These are phyloP conservation scores for Neurospora discreta DNA, from an alignment of 495 filamentous ascomycete genomes.

Conservation along the genomic window DNA sequence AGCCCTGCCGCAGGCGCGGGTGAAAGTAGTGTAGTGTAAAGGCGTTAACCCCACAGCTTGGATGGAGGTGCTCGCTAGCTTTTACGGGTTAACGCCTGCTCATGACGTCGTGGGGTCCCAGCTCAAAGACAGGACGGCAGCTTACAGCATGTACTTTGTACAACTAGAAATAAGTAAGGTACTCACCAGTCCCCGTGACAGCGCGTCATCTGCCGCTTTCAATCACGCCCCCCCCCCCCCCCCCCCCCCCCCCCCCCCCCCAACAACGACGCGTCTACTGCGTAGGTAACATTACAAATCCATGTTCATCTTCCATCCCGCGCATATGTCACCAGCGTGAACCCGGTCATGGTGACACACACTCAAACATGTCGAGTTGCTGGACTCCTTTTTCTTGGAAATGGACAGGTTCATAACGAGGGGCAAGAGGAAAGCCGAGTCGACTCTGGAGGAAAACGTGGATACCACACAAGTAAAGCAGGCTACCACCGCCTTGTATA, in stretches of 20 bases:
- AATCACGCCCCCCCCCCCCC: neutral
- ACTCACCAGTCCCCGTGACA: slow-evolving; percentile 6
- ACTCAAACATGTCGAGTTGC: neutral
- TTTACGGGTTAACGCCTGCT: neutral
- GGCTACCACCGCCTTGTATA: neutral
- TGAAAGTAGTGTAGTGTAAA: too few species aligned
- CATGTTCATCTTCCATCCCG: neutral
- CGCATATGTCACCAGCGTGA: neutral
- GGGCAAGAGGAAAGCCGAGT: slow-evolving; percentile 27
- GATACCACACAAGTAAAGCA: neutral
- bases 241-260: neutral
- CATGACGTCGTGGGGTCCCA: too few species aligned
- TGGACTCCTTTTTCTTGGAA: neutral
- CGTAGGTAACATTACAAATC: neutral
- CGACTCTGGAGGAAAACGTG: neutral
- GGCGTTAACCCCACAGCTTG: neutral
- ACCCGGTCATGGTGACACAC: neutral
- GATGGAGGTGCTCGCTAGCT: neutral
- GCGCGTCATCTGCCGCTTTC: neutral
- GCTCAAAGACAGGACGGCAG: too few species aligned
- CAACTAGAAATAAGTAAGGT: too few species aligned
- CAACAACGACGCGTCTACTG: slow-evolving; percentile 4
- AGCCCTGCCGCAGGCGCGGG: too few species aligned
- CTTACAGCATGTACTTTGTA: too few species aligned
- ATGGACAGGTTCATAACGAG: slow-evolving; percentile 39